Evolutionary conservation across 2,329 filamentous ascomycete genomes (phyloP).

Genomic region (Colletotrichum truncatum): DNA sequence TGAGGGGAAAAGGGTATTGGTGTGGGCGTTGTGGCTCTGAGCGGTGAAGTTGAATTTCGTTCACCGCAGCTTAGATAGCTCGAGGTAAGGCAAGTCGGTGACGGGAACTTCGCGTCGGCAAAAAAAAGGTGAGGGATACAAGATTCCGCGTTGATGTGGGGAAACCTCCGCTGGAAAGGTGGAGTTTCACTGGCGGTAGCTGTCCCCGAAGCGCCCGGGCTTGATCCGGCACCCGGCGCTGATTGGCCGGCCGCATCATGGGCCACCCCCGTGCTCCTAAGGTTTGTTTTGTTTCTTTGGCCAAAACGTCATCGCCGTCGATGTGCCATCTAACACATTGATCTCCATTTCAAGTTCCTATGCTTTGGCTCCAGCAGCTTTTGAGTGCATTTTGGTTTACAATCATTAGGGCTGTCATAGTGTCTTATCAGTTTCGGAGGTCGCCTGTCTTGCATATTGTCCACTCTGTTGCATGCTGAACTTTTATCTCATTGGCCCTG

Average conservation of each 20-base stretch:
- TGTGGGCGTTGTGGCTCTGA: neutral
- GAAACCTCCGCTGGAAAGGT: slow-evolving; percentile 4
- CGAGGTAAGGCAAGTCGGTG: neutral
- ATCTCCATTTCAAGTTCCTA: neutral
- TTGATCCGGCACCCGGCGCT: neutral
- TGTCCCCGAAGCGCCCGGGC: slow-evolving; percentile 1
- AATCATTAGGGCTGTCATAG: too few species aligned
- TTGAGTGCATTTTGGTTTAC: too few species aligned
- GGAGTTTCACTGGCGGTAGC: slow-evolving; percentile 18
- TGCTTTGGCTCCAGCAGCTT: neutral
- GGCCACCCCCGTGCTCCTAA: neutral
- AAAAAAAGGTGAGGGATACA: slow-evolving; percentile 17
- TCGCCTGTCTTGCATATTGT: too few species aligned
- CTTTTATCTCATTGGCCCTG: too few species aligned
- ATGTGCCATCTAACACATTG: neutral
- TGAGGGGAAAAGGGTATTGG: neutral
- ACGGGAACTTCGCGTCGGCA: neutral
- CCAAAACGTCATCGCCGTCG: neutral
- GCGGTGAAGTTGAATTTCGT: neutral
- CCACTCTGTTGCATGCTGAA: too few species aligned
- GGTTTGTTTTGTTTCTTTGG: slow-evolving; percentile 8
- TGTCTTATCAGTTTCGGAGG: too few species aligned
- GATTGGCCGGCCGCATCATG: slow-evolving; percentile 9
- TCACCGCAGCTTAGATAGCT: neutral
- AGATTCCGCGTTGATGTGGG: neutral